Evolutionary conservation across 441 rosid genomes (phyloP).

Genomic region (Adansonia rubrostipa): DNA sequence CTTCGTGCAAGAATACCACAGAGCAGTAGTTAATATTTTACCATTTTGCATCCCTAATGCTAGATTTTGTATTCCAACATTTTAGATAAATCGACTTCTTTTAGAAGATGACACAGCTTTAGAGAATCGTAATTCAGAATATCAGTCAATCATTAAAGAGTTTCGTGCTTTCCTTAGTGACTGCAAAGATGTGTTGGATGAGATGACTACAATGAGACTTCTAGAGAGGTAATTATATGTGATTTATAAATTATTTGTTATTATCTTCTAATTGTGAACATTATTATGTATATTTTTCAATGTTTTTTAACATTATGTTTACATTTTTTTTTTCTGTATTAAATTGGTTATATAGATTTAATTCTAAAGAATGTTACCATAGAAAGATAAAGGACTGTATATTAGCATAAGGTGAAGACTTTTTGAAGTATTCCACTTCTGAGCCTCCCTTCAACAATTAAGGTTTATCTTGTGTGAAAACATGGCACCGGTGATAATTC

Average conservation of each 20-base stretch:
- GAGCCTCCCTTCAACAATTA: conserved; percentile 7
- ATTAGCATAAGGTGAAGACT: neutral
- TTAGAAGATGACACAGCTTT: conserved; percentile 93
- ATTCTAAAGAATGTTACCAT: conserved; percentile 17
- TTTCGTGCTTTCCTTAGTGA: conserved; percentile 97
- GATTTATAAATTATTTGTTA: conserved; percentile 5
- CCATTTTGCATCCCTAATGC: conserved; percentile 15
- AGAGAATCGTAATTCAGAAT: conserved; percentile 82
- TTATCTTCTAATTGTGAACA: neutral
- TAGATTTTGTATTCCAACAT: conserved; percentile 24
- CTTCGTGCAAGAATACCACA: conserved; percentile 17
- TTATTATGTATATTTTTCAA: conserved; percentile 12
- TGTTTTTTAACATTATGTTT: neutral
- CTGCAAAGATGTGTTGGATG: conserved; percentile 95
- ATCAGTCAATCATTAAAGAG: conserved; percentile 82
- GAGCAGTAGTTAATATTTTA: too few relatives aligned
- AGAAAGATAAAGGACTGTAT: conserved; percentile 7
- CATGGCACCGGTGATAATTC: neutral
- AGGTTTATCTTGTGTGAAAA: conserved; percentile 8
- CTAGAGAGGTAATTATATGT: conserved; percentile 74
- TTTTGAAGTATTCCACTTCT: conserved; percentile 18
- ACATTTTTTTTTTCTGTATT: neutral
- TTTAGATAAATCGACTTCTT: conserved; percentile 86
- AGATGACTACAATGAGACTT: conserved; percentile 96
- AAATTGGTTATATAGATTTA: conserved; percentile 15